Conservation (phyloP, 2,329 filamentous ascomycete species). For the Fusarium oligoseptatum region DNA sequence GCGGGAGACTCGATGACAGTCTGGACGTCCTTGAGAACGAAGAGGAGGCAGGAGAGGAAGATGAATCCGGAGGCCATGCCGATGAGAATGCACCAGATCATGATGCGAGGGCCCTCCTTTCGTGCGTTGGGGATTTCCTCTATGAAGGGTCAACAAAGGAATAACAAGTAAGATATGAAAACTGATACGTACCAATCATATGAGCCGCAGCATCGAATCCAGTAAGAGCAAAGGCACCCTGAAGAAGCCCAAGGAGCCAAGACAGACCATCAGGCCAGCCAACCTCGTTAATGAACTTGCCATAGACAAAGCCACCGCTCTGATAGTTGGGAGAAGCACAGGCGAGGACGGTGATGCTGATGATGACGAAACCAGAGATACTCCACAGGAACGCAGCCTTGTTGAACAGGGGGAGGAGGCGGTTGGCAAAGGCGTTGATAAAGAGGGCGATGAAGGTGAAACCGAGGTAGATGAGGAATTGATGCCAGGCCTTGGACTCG, state of each 20-base stretch:
- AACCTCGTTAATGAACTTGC: conserved; percentile 75
- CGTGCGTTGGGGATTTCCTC: conserved; percentile 71
- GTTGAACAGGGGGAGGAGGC: conserved; percentile 73
- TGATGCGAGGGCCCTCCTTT: conserved; percentile 73
- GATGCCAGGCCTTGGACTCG: conserved; percentile 73
- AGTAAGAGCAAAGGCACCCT: conserved; percentile 64
- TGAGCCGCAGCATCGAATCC: conserved; percentile 64
- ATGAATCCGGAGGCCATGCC: conserved; percentile 72
- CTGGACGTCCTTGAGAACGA: conserved; percentile 71
- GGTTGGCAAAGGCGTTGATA: conserved; percentile 73
- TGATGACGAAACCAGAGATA: conserved; percentile 75
- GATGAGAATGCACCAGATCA: conserved; percentile 74
- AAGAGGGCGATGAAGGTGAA: conserved; percentile 72
- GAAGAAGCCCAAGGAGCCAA: conserved; percentile 68
- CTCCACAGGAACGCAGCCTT: conserved; percentile 80
- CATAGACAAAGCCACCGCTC: conserved; percentile 74
- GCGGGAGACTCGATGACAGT: conserved; percentile 67
- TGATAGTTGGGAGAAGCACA: conserved; percentile 76
- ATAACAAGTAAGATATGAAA: background rate
- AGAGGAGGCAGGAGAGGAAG: conserved; percentile 74
- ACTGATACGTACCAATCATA: conserved; percentile 43
- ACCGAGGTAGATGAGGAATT: conserved; percentile 79
- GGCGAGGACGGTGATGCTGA: conserved; percentile 76
- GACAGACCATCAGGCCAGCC: conserved; percentile 78
- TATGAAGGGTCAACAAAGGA: background rate